These are phyloP conservation scores for Umbellularia californica DNA, from an alignment of 164 flowering plant species.

Conservation along the genomic window DNA sequence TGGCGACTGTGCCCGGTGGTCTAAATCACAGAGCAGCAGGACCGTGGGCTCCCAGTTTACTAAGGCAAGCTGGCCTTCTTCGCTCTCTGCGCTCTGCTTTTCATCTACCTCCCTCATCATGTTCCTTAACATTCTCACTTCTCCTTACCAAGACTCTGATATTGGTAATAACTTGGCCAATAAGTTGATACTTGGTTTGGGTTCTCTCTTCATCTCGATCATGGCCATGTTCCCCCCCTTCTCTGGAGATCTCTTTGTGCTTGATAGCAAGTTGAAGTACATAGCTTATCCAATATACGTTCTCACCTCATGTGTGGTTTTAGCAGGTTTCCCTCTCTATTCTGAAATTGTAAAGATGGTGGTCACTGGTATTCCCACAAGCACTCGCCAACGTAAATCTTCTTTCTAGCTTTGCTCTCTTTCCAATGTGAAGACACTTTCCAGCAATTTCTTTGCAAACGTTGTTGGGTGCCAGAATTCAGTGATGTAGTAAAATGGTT, in stretches of 20 bases:
- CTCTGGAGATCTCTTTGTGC: not conserved
- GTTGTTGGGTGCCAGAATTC: not conserved
- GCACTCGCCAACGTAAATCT: no score
- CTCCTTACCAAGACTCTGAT: slow-evolving; percentile 2
- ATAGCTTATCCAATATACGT: not conserved
- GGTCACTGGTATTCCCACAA: not conserved
- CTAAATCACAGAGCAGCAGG: not conserved
- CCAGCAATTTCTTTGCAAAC: not conserved
- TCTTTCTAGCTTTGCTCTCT: not conserved
- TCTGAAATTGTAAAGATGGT: not conserved
- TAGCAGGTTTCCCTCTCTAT: not conserved
- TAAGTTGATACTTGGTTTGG: not conserved
- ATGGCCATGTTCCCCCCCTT: not conserved
- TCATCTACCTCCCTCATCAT: not conserved
- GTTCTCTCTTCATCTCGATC: not conserved
- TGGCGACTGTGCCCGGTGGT: not conserved
- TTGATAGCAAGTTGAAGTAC: not conserved
- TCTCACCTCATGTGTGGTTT: not conserved
- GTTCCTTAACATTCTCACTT: slow-evolving; percentile 1
- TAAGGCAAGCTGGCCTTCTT: not conserved
- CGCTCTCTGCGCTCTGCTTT: not conserved
- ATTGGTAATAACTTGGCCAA: not conserved
- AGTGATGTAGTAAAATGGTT: not conserved
- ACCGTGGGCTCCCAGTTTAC: not conserved
- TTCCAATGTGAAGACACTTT: not conserved